phyloP scores from a whole-genome alignment of 2,329 filamentous ascomycete genomes.

The Venturiaceae sp. region DNA sequence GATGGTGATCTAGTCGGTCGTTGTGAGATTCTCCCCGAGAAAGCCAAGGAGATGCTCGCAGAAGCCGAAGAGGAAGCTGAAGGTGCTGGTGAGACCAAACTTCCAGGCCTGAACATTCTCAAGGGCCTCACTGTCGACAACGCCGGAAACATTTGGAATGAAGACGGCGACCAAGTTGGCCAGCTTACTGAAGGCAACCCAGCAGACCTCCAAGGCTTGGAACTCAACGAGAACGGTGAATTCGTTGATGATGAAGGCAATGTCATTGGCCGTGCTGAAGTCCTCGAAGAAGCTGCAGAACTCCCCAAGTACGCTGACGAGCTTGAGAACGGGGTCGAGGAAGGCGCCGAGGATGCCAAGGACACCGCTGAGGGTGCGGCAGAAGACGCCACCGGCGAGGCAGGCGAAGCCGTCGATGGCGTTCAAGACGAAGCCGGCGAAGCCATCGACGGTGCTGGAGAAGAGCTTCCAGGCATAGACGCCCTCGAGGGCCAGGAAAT shows the following conservation, averaged over 20 bases:
- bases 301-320: slow-evolving; percentile 22
- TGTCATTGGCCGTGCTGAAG: slow-evolving; percentile 41
- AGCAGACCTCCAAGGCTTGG: slow-evolving; percentile 35
- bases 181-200: slow-evolving; percentile 38
- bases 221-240: slow-evolving; percentile 43
- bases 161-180: slow-evolving; percentile 41
- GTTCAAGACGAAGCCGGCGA: slow-evolving; percentile 7
- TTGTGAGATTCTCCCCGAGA: slow-evolving; percentile 38
- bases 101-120: slow-evolving; percentile 36
- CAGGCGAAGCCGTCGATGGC: slow-evolving; percentile 11
- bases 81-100: slow-evolving; percentile 19
- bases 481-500: slow-evolving; percentile 41
- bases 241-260: slow-evolving; percentile 46
- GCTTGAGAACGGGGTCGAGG: slow-evolving; percentile 17
- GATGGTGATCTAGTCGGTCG: slow-evolving; percentile 45
- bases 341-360: slow-evolving; percentile 16
- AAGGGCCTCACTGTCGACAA: slow-evolving; percentile 37
- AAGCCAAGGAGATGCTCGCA: slow-evolving; percentile 30
- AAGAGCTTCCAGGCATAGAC: slow-evolving; percentile 41
- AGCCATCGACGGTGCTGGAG: slow-evolving; percentile 22
- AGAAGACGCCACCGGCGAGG: slow-evolving; percentile 17
- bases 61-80: slow-evolving; percentile 25
- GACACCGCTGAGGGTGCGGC: slow-evolving; percentile 19
- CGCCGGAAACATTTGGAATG: slow-evolving; percentile 38
- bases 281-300: slow-evolving; percentile 35